Percentiles rank a stretch among this genome's conserved stretches.
Conservation (phyloP, 2,329 filamentous ascomycete species). For the Ceratocystis destructans region DNA sequence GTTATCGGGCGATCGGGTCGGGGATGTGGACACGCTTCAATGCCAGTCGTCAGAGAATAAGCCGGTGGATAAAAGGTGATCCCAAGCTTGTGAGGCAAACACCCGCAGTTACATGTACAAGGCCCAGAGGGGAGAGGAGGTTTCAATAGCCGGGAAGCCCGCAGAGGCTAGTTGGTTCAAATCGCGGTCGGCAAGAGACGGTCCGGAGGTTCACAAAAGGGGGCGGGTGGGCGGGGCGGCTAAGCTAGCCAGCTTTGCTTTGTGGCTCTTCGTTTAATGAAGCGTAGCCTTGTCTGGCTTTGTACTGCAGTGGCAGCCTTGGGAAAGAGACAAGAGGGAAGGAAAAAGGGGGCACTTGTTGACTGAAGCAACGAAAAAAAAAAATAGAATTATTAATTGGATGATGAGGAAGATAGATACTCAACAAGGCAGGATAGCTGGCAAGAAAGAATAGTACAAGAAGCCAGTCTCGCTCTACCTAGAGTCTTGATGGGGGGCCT, state of each 20-base stretch:
- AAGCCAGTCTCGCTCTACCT: too few relatives aligned
- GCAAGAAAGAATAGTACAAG: too few relatives aligned
- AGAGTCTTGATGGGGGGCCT: too few relatives aligned
- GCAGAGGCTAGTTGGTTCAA: too few relatives aligned
- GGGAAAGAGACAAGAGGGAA: neutral
- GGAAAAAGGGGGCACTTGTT: neutral
- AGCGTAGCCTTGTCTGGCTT: neutral
- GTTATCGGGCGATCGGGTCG: neutral
- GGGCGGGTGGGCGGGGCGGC: neutral
- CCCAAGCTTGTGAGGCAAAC: too few relatives aligned
- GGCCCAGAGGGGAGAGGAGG: too few relatives aligned
- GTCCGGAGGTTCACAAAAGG: neutral
- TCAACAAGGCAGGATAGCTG: neutral
- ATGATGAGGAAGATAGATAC: neutral
- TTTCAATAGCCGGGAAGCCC: too few relatives aligned
- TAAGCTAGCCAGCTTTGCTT: neutral
- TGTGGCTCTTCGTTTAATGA: neutral
- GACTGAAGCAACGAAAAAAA: neutral
- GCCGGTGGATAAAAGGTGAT: neutral
- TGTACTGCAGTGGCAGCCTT: neutral
- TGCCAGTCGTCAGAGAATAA: neutral
- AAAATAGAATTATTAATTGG: constrained; percentile 2
- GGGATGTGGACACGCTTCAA: neutral
- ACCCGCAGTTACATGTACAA: too few relatives aligned
- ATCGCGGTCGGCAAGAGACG: too few relatives aligned